A percentile compares a stretch with the other conserved stretches of the same genome.
Evolutionary conservation across 495 filamentous ascomycete genomes (phyloP).

Genomic region (Penicillium goetzii): DNA sequence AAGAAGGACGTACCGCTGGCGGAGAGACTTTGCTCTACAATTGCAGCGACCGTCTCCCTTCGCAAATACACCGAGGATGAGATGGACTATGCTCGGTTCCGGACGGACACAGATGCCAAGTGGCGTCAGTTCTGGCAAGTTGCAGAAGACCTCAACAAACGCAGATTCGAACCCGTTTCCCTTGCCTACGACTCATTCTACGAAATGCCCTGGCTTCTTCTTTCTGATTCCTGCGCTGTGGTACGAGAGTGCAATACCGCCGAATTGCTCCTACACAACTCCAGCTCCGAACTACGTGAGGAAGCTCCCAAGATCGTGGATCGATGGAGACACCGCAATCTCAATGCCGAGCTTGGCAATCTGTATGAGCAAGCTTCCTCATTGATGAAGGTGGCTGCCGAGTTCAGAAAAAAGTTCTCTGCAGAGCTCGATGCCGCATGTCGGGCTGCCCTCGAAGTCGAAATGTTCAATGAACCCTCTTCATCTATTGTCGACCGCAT

Average conservation of each 20-base stretch:
- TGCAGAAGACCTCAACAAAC: constrained; percentile 81
- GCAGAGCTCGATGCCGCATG: constrained; percentile 64
- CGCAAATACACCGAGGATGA: constrained; percentile 61
- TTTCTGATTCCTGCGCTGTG: constrained; percentile 75
- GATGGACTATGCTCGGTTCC: constrained; percentile 74
- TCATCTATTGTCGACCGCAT: constrained; percentile 70
- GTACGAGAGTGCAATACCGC: constrained; percentile 77
- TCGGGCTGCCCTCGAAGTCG: constrained; percentile 61
- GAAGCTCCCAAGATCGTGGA: constrained; percentile 44
- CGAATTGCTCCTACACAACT: constrained; percentile 64
- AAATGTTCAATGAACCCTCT: constrained; percentile 70
- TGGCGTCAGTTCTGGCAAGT: constrained; percentile 91
- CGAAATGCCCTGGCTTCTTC: constrained; percentile 79
- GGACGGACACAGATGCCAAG: constrained; percentile 71
- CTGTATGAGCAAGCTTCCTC: constrained; percentile 45
- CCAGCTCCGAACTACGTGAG: constrained; percentile 35
- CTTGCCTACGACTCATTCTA: constrained; percentile 70
- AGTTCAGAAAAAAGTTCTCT: constrained; percentile 61
- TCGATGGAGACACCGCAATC: constrained; percentile 50
- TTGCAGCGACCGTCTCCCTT: constrained; percentile 66
- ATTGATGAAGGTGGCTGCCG: constrained; percentile 61
- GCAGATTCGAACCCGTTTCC: constrained; percentile 75
- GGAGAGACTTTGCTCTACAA: constrained; percentile 69
- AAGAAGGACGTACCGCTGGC: constrained; percentile 58
- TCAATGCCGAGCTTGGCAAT: constrained; percentile 43